Percentiles rank a stretch among this genome's conserved stretches.
phyloP scores from a whole-genome alignment of 768 basidiomycete genomes.

The Pleurotus ostreatus region DNA sequence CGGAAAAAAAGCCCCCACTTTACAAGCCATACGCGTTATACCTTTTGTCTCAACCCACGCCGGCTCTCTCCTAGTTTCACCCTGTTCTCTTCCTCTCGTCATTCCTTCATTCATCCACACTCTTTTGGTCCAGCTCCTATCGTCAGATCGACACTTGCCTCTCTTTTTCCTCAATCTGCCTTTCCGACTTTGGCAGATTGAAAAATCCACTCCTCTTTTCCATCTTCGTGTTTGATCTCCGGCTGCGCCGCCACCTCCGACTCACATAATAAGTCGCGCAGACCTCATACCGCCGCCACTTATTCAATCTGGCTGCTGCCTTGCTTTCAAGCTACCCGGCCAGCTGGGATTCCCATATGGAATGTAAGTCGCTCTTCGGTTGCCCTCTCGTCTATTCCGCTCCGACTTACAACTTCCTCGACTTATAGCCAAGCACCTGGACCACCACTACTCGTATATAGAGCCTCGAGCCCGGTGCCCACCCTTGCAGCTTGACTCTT shows the following conservation, averaged over 20 bases:
- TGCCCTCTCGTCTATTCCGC: background rate
- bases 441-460: conserved; percentile 17
- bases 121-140: conserved; percentile 5
- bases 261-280: conserved; percentile 5
- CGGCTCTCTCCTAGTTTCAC: background rate
- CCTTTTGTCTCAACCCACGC: conserved; percentile 2
- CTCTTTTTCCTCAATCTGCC: conserved; percentile 7
- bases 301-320: conserved; percentile 21
- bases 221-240: conserved; percentile 9
- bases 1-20: conserved; percentile 2
- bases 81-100: background rate
- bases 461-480: conserved; percentile 17
- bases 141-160: conserved; percentile 5
- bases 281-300: conserved; percentile 6
- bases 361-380: conserved; percentile 16
- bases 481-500: conserved; percentile 20
- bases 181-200: conserved; percentile 2
- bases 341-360: conserved; percentile 22
- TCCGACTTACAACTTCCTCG: background rate
- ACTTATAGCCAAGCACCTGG: conserved; percentile 24
- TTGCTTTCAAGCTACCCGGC: conserved; percentile 14
- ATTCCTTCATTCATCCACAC: conserved; percentile 8
- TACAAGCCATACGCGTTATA: conserved; percentile 1
- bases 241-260: conserved; percentile 8
- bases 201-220: conserved; percentile 7